Evolutionary conservation across 768 basidiomycete species (phyloP).

Genomic region (Auricularia cornea): DNA sequence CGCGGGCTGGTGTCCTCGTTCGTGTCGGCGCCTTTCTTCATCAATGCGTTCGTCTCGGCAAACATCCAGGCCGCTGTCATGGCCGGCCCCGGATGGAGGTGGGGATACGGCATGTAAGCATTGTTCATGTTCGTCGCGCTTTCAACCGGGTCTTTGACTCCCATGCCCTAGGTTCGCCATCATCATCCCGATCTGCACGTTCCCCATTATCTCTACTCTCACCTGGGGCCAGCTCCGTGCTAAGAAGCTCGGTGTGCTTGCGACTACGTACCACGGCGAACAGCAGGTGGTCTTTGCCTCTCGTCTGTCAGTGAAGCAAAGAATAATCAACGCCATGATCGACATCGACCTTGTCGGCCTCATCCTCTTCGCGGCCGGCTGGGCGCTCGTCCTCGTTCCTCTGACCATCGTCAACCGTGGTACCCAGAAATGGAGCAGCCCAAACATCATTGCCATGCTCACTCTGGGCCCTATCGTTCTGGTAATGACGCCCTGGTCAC

Average conservation of each 20-base stretch:
- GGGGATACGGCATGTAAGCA: constrained; percentile 42
- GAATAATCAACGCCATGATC: constrained; percentile 6
- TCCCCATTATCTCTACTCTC: constrained; percentile 46
- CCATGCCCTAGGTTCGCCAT: constrained; percentile 41
- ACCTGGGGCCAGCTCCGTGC: constrained; percentile 48
- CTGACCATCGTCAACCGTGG: constrained; percentile 30
- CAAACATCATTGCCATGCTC: constrained; percentile 45
- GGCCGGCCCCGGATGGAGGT: constrained; percentile 49
- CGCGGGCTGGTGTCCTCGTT: constrained; percentile 43
- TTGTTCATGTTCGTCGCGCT: too few species aligned
- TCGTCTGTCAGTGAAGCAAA: too few species aligned
- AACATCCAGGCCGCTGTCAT: constrained; percentile 43
- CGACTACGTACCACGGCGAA: constrained; percentile 14
- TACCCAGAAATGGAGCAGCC: constrained; percentile 27
- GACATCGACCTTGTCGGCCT: constrained; percentile 42
- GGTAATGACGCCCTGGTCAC: constrained; percentile 14
- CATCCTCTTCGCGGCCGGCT: constrained; percentile 38
- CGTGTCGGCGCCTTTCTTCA: constrained; percentile 43
- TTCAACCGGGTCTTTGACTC: background rate
- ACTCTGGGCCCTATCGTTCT: constrained; percentile 37
- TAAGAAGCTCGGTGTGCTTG: constrained; percentile 27
- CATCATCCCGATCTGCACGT: constrained; percentile 40
- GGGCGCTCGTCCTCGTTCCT: constrained; percentile 47
- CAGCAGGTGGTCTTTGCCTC: constrained; percentile 5
- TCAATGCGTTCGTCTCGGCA: constrained; percentile 61